These are phyloP conservation scores for Globisporangium mamillatum DNA, from an alignment of 352 stramenopile genomes.

Conservation along the genomic window DNA sequence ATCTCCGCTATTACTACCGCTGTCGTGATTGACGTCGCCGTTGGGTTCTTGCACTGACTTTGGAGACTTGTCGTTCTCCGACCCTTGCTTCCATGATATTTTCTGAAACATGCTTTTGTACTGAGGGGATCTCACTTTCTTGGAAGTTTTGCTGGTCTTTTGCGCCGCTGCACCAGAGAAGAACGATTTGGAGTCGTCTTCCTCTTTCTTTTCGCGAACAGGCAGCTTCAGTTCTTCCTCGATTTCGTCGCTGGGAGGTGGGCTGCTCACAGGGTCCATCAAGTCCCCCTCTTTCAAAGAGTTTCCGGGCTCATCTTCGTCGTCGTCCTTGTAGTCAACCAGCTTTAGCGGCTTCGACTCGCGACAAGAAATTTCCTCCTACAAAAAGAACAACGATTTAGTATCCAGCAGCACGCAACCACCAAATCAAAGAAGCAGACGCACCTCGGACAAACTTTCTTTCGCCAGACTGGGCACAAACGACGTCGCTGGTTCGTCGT, in stretches of 20 bases:
- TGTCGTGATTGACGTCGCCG: conserved; percentile 7
- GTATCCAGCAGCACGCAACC: background rate
- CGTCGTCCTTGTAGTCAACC: conserved; percentile 70
- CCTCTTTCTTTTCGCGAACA: conserved; percentile 51
- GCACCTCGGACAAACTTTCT: conserved; percentile 47
- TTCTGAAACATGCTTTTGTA: conserved; percentile 81
- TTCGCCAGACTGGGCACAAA: conserved; percentile 38
- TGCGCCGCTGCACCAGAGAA: conserved; percentile 39
- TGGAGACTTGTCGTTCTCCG: conserved; percentile 18
- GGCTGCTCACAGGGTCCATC: conserved; percentile 14
- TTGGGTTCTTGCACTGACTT: conserved; percentile 19
- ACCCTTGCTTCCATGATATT: conserved; percentile 59
- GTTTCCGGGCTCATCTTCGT: conserved; percentile 45
- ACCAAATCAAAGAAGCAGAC: background rate
- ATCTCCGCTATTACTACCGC: conserved; percentile 35
- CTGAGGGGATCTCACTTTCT: conserved; percentile 45
- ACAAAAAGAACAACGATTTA: background rate
- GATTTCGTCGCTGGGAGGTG: conserved; percentile 25
- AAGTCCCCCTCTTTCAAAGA: conserved; percentile 37
- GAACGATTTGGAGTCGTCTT: conserved; percentile 50
- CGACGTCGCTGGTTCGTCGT: conserved; percentile 40
- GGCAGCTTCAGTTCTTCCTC: conserved; percentile 61
- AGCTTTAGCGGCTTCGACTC: conserved; percentile 50
- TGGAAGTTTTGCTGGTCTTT: conserved; percentile 37
- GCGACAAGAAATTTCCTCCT: conserved; percentile 47